phyloP scores from a whole-genome alignment of 176 grass and related monocot genomes.

The Pontederia crassipes region DNA sequence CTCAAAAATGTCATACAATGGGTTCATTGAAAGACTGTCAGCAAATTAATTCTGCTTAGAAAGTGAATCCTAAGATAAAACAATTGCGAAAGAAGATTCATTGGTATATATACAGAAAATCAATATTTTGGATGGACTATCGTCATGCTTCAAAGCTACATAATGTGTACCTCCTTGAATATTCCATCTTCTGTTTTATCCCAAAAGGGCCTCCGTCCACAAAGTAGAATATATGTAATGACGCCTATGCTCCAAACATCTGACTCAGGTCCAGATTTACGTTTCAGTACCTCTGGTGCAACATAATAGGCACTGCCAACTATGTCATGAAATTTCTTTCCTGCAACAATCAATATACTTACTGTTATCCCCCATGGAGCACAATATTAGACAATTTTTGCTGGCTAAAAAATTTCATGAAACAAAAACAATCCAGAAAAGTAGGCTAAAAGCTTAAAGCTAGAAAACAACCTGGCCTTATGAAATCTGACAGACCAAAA shows the following conservation, averaged over 20 bases:
- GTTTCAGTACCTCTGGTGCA: conserved; percentile 83
- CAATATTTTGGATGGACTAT: background rate
- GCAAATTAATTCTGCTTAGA: too few species aligned
- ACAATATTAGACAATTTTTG: background rate
- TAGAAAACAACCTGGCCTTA: conserved; percentile 54
- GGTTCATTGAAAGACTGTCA: too few species aligned
- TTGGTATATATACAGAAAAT: too few species aligned
- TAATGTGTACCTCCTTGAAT: conserved; percentile 68
- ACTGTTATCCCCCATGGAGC: background rate
- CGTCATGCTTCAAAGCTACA: background rate
- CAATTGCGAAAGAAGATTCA: too few species aligned
- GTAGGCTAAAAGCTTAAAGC: conserved; percentile 4
- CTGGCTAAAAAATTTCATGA: background rate
- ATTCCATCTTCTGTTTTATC: conserved; percentile 99
- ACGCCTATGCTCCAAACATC: conserved; percentile 98
- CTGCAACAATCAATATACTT: conserved; percentile 24
- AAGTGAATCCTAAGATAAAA: too few species aligned
- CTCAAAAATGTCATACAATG: too few species aligned
- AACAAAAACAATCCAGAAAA: background rate
- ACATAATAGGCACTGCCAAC: conserved; percentile 95
- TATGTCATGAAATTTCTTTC: conserved; percentile 77
- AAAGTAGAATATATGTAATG: conserved; percentile 93
- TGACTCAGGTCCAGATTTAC: conserved; percentile 73
- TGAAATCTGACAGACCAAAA: conserved; percentile 97
- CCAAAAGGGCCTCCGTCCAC: conserved; percentile 84